Evolutionary conservation across 768 basidiomycete species (phyloP), one percentile per base, ranked within the genome.

Genomic region (Mycena latifolia): DNA sequence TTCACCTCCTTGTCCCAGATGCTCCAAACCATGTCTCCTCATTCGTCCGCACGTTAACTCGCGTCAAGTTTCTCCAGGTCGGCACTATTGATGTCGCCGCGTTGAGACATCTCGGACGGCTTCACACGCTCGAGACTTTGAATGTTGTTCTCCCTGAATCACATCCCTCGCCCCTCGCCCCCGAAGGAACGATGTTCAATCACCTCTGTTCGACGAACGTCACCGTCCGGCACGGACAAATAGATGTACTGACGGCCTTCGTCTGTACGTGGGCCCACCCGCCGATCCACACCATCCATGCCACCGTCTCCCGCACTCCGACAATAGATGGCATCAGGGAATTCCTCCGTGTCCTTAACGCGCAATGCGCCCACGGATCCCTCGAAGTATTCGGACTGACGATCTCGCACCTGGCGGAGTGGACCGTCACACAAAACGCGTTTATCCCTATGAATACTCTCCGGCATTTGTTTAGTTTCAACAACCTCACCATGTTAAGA

Each of bases 31-130:
- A 45, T 5, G 27, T 56, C 3, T 56, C 55, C 18, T 14, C 55
- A 11, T 56, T 56, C n/a, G 41, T 45, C 4, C 28, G 41, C 8
- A 41, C 10, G 17, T 22, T 56, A n/a, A 22, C 41, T 10, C 41
- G 3, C 5, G 55, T 56, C 28, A 27, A 25, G 10, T 18, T 12
- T 1, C 55, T 56, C 41, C n/a, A n/a, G n/a, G n/a, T n/a, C n/a
- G n/a, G n/a, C n/a, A n/a, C n/a, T n/a, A n/a, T n/a, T n/a, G 55
- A 56, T 45, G 25, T 29, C 27, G 20, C 55, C 1, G 55, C 55
- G 8, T 22, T 56, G 28, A 2, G 4, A 20, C 39, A 48, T 28
- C 31, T 59, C 25, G 57, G 47, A 2, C 33, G n/a, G 9, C 33
- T 59, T 0, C 9, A 10, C 7, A 48, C 28, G 8, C 48, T 60